Percentiles rank a stretch among this genome's conserved stretches.
These are phyloP conservation scores for Dovyalis caffra DNA, from an alignment of 345 rosid species.

Conservation along the genomic window DNA sequence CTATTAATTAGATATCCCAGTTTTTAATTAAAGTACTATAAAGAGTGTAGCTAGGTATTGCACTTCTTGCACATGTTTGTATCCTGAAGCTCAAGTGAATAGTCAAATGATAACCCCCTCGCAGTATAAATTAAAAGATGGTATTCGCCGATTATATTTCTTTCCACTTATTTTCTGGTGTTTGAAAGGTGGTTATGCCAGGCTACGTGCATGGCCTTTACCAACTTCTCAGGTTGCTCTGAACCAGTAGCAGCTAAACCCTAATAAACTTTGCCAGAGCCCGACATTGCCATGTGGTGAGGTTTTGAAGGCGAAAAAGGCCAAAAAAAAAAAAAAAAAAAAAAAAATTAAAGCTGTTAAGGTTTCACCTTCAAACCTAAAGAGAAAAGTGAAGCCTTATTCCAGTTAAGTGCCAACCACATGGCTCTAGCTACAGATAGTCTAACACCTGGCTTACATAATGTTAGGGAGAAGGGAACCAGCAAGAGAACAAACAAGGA, in stretches of 20 bases:
- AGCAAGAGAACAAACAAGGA: conserved; percentile 57
- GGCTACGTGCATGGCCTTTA: conserved; percentile 14
- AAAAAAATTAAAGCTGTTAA: conserved; percentile 41
- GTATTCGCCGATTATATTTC: neutral
- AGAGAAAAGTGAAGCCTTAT: neutral
- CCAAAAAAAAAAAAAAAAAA: conserved; percentile 6
- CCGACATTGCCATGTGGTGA: conserved; percentile 27
- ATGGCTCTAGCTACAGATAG: conserved; percentile 26
- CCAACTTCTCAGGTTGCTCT: neutral
- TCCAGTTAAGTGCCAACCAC: conserved; percentile 31
- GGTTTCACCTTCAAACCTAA: conserved; percentile 15
- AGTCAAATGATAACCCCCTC: neutral
- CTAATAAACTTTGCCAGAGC: conserved; percentile 8
- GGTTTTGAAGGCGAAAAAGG: conserved; percentile 15
- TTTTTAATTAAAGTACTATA: no score
- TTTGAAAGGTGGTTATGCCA: neutral
- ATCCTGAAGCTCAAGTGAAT: no score
- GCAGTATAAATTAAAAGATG: no score
- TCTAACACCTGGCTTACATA: conserved; percentile 41
- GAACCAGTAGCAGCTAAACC: conserved; percentile 9
- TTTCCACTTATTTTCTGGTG: neutral
- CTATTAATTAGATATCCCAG: no score
- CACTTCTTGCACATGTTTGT: neutral
- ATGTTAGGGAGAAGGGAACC: conserved; percentile 77
- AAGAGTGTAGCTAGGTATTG: no score